Evolutionary conservation across 768 basidiomycete species (phyloP).

Genomic region (Cubamyces sp.): DNA sequence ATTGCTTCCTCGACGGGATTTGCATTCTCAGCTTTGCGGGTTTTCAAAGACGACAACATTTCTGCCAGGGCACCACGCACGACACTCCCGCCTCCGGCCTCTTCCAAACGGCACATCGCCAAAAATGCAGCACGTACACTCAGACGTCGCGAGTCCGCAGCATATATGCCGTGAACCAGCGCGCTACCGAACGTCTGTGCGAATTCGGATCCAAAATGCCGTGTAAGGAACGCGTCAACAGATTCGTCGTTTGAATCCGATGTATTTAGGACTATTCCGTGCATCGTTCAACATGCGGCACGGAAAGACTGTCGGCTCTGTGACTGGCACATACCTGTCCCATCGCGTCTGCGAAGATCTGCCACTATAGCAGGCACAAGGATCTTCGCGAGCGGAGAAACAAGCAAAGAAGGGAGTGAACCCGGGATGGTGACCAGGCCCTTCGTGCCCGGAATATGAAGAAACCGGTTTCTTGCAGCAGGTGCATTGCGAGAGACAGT

Average conservation of each 20-base stretch:
- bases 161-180: constrained; percentile 92
- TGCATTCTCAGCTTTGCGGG: constrained; percentile 11
- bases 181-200: constrained; percentile 77
- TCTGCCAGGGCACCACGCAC: constrained; percentile 55
- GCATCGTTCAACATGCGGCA: neutral
- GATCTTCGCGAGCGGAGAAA: constrained; percentile 42
- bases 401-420: constrained; percentile 43
- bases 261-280: constrained; percentile 6
- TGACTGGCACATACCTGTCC: neutral
- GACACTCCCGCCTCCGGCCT: constrained; percentile 70
- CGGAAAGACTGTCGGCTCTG: neutral
- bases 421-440: constrained; percentile 58
- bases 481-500: constrained; percentile 68
- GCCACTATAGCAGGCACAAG: constrained; percentile 58
- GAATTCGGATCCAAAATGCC: constrained; percentile 73
- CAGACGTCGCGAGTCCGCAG: constrained; percentile 75
- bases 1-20: constrained; percentile 8
- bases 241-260: constrained; percentile 64
- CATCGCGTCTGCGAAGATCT: constrained; percentile 54
- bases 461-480: constrained; percentile 77
- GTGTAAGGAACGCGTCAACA: constrained; percentile 73
- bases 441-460: constrained; percentile 55
- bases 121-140: constrained; percentile 83
- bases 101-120: constrained; percentile 69
- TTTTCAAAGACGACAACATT: constrained; percentile 6